Base-by-base conservation (phyloP, 208 protist species). In the Trypanosoma rangeli region DNA sequence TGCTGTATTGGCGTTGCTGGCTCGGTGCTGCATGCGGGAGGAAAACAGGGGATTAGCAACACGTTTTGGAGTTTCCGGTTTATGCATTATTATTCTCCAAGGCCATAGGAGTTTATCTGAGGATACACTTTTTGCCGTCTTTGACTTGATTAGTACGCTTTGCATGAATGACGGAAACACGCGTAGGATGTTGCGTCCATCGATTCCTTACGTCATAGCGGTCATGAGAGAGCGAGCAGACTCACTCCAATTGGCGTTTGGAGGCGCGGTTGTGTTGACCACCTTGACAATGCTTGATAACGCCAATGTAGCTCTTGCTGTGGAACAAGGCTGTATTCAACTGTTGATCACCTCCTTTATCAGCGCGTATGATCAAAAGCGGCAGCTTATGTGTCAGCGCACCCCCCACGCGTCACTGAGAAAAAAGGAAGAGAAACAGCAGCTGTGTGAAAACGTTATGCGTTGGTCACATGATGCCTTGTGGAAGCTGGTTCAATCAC, bases 91-190 rank as follows among this genome's bases (percentile, higher is more conserved):
- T 10, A 48, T 95, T 49, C 70, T 95, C 42, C 86, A 84, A 52
- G 65, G 76, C 16, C 71, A 83, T 64, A 60, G 50, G 8, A 53
- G 67, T 29, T 66, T 95, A 20, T 68, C 78, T 12, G 48, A 65
- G 5, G 79, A 83, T 33, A 90, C 81, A 29, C 70, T 95, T 48
- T 89, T 83, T 70, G 78, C 77, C 72, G 65, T 88, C 18, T 90
- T 92, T 59, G 90, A 93, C 59, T 61, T 94, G 7, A 79, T 88
- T 35, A 85, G 82, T 66, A 95, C 90, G 15, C 64, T 95, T 46
- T 61, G 82, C 29, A 82, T 85, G 33, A 78, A 56, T 58, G 81
- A 82, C 66, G 82, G 75, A 13, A 50, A 56, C 22, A 80, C 78
- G 42, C 79, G 86, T 29, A 54, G 60, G 37, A 66, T 69, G 37